These are phyloP conservation scores for Leersia perrieri DNA, from an alignment of 176 grass and related monocot genomes.

Conservation along the genomic window DNA sequence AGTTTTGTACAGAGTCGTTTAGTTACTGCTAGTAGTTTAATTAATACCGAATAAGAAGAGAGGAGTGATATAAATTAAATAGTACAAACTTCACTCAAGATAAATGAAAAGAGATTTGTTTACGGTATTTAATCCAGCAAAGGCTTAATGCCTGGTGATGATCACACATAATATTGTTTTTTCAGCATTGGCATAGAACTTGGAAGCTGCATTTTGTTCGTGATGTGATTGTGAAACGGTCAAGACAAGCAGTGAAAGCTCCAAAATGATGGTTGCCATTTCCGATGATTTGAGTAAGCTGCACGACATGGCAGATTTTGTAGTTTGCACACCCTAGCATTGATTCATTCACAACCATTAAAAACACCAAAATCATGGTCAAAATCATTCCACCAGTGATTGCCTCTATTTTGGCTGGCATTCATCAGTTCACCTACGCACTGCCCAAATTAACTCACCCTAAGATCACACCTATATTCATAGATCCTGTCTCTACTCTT, in stretches of 20 bases:
- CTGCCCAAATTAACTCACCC: constrained; percentile 21
- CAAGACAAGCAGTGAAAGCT: constrained; percentile 5
- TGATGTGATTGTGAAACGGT: constrained; percentile 15
- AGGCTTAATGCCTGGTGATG: too few species aligned
- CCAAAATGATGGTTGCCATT: constrained; percentile 36
- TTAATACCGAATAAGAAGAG: constrained; percentile 27
- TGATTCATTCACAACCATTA: constrained; percentile 12
- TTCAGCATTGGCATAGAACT: neutral
- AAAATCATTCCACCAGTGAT: constrained; percentile 1
- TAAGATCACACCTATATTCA: neutral
- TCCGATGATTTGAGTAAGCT: constrained; percentile 19
- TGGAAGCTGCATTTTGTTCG: neutral
- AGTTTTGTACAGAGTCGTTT: neutral
- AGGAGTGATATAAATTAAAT: neutral
- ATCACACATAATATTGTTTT: neutral
- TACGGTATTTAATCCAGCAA: too few species aligned
- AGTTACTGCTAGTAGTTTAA: neutral
- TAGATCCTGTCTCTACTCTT: neutral
- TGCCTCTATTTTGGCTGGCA: neutral
- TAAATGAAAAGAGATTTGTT: neutral
- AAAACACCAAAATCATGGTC: constrained; percentile 3
- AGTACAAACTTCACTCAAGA: neutral
- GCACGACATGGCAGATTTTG: neutral
- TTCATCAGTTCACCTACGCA: neutral
- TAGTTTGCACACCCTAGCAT: constrained; percentile 8